Evolutionary conservation across 2,329 filamentous ascomycete genomes (phyloP).

Genomic region (Uncinocarpus reesii): DNA sequence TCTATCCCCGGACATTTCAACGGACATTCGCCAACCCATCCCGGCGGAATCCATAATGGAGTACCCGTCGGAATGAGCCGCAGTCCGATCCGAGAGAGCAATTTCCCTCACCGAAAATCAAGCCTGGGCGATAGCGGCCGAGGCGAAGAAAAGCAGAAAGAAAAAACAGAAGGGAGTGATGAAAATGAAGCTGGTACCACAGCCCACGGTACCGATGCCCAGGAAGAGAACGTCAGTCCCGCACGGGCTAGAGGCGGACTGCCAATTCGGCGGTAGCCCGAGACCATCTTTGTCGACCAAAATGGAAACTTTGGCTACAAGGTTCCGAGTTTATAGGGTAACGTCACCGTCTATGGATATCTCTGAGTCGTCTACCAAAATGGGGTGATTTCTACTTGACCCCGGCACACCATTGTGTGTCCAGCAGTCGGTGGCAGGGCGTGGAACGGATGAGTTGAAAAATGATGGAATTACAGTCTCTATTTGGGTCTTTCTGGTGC

Average conservation of each 20-base stretch:
- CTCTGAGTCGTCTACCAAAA: neutral
- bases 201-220: slow-evolving; percentile 20
- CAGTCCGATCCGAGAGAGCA: slow-evolving; percentile 83
- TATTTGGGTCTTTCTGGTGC: neutral
- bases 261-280: slow-evolving; percentile 50
- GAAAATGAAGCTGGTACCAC: slow-evolving; percentile 34
- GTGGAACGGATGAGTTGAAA: too few relatives aligned
- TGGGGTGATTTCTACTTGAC: too few relatives aligned
- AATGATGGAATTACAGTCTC: neutral
- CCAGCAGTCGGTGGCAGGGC: too few relatives aligned
- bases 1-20: slow-evolving; percentile 24
- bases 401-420: too few relatives aligned
- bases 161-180: slow-evolving; percentile 33
- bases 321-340: neutral
- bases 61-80: slow-evolving; percentile 40
- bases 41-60: slow-evolving; percentile 21
- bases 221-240: slow-evolving; percentile 34
- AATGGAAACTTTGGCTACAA: neutral
- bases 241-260: slow-evolving; percentile 45
- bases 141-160: slow-evolving; percentile 19
- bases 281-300: neutral
- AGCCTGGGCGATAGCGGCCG: slow-evolving; percentile 46
- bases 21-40: slow-evolving; percentile 24
- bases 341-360: neutral
- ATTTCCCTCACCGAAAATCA: slow-evolving; percentile 72